These are phyloP conservation scores for Mycena galericulata DNA, from an alignment of 768 basidiomycete genomes.

Conservation along the genomic window DNA sequence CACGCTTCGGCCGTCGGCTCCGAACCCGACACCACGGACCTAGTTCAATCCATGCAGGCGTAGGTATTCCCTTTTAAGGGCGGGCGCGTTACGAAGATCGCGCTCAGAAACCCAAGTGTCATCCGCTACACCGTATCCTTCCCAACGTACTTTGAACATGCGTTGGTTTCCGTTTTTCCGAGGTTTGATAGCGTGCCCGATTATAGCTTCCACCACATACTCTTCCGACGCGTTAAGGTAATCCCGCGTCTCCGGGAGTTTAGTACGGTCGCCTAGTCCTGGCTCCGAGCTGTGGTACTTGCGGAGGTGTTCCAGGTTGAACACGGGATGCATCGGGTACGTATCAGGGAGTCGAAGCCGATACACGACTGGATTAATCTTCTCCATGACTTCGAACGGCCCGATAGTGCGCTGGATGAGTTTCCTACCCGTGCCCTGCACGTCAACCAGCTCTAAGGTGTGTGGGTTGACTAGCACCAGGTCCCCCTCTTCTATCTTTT, in stretches of 20 bases:
- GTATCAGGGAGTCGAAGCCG: slow-evolving; percentile 7
- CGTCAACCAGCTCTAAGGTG: neutral
- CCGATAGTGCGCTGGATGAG: slow-evolving; percentile 14
- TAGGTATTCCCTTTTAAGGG: neutral
- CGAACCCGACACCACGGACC: neutral
- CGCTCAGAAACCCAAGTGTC: neutral
- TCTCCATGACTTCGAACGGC: slow-evolving; percentile 32
- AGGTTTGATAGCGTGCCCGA: neutral
- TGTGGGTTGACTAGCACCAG: neutral
- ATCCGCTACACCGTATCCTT: neutral
- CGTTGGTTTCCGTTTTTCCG: neutral
- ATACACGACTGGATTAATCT: slow-evolving; percentile 26
- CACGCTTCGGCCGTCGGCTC: neutral
- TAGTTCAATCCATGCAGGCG: neutral
- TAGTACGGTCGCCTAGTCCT: neutral
- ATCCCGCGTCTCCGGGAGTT: neutral
- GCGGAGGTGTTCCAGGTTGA: slow-evolving; percentile 26
- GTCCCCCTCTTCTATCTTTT: neutral
- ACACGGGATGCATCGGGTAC: slow-evolving; percentile 24
- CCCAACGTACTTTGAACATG: neutral
- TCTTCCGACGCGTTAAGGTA: neutral
- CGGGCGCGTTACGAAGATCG: neutral
- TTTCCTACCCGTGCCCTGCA: neutral
- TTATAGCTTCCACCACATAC: neutral
- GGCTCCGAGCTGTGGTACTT: slow-evolving; percentile 12